Base-by-base conservation (phyloP, 768 basidiomycete genomes). In the Gymnopilus dilepis region DNA sequence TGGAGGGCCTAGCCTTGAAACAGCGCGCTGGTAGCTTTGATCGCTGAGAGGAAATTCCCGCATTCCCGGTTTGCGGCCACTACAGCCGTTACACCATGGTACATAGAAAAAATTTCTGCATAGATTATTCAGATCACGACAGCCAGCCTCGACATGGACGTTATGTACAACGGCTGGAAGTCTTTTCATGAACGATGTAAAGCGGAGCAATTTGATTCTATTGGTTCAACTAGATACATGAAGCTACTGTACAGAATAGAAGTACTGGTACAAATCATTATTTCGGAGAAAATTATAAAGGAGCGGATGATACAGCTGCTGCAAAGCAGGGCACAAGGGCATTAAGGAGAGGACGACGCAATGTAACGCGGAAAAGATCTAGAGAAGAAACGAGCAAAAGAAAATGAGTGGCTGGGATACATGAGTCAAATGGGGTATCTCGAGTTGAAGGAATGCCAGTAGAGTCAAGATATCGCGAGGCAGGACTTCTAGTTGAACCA, bases 1-100 rank as follows among this genome's bases (percentile, higher is more conserved):
- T 86, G 89, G 90, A 92, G 91, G 90, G 89, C 89, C 87, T 86
- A 83, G 90, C 83, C 89, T 92, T 89, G 91, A 92, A 92, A 89
- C 87, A 90, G 91, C 90, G 91, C 91, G 86, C 91, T 83, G 74
- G 78, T 81, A 84, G 77, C 75, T 68, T 74, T 47, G 65, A 74
- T 84, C 89, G 85, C 84, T 89, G 78, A 77, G 61, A 75, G 75
- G 76, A 82, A 84, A 82, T 84, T 81, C 78, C 78, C 86, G 79
- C 90, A 92, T 92, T 87, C 91, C 91, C 86, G 80, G 81, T 69
- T 89, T 80, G 77, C 84, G 88, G 88, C 90, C 91, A 68, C 74
- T 84, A 92, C 90, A 93, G 83, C 91, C 90, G 78, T 85, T 92
- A 65, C 68, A 72, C 90, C 83, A 91, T 72, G 64, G 71, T 68